A percentile compares a stretch with the other conserved stretches of the same genome.
These are phyloP conservation scores for Lasiodiplodia gonubiensis DNA, from an alignment of 2,329 filamentous ascomycete species.

Conservation along the genomic window DNA sequence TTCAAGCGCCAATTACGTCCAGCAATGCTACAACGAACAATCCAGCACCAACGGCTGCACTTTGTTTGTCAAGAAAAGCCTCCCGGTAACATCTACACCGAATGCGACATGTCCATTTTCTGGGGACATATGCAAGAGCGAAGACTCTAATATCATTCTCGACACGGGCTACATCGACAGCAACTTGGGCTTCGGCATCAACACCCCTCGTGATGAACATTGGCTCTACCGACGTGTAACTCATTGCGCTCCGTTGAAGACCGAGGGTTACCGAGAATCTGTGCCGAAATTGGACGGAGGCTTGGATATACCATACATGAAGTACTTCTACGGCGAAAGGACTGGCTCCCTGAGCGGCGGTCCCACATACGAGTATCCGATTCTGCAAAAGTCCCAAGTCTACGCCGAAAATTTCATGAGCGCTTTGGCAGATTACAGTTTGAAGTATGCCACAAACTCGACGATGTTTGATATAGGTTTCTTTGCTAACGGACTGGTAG, in stretches of 20 bases:
- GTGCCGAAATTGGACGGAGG: background rate
- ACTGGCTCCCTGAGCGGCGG: background rate
- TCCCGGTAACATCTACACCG: conserved; percentile 12
- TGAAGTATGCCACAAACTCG: background rate
- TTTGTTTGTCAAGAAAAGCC: conserved; percentile 19
- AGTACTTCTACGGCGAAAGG: background rate
- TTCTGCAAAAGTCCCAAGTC: background rate
- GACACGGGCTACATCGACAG: conserved; percentile 35
- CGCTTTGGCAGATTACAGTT: background rate
- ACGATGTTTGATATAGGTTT: background rate
- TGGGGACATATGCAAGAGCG: conserved; percentile 26
- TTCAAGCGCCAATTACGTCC: background rate
- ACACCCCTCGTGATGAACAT: conserved; percentile 30
- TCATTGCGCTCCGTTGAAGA: conserved; percentile 30
- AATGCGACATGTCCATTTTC: conserved; percentile 32
- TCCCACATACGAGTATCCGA: background rate
- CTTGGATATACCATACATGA: background rate
- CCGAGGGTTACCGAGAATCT: conserved; percentile 14
- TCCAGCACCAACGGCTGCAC: background rate
- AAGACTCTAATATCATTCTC: conserved; percentile 29
- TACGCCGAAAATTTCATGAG: background rate
- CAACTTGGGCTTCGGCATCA: conserved; percentile 34
- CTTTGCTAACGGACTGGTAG: background rate
- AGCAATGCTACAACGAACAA: conserved; percentile 26
- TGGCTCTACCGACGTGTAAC: conserved; percentile 21